These are phyloP conservation scores for Termitomyces sp. DNA, from an alignment of 768 basidiomycete species.

Conservation along the genomic window DNA sequence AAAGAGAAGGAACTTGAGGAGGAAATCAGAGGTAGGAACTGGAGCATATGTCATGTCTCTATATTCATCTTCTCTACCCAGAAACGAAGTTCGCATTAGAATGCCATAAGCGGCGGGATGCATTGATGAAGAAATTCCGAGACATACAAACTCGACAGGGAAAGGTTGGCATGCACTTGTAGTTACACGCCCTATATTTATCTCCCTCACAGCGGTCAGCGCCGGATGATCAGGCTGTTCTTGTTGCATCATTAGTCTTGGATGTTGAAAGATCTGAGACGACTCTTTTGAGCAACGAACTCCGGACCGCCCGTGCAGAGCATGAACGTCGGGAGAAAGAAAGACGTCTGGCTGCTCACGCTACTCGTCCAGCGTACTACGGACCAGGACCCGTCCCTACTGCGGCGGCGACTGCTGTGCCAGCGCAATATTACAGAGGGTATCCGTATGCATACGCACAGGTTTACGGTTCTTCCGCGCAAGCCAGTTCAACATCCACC, in stretches of 20 bases:
- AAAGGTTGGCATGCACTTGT: constrained; percentile 40
- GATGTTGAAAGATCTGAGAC: constrained; percentile 68
- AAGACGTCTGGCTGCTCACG: constrained; percentile 49
- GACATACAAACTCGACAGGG: constrained; percentile 50
- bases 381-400: constrained; percentile 23
- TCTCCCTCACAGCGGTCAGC: constrained; percentile 45
- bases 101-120: constrained; percentile 55
- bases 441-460: constrained; percentile 68
- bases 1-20: constrained; percentile 37
- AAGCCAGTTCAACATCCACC: constrained; percentile 29
- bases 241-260: constrained; percentile 58
- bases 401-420: constrained; percentile 27
- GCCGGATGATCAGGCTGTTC: constrained; percentile 60
- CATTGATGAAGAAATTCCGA: constrained; percentile 56
- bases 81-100: constrained; percentile 70
- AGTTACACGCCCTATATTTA: background rate
- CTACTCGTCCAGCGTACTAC: constrained; percentile 41
- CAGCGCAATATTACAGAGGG: constrained; percentile 57
- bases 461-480: constrained; percentile 40
- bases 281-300: constrained; percentile 50
- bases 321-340: constrained; percentile 67
- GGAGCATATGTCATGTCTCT: background rate
- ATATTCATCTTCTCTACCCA: constrained; percentile 22
- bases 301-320: constrained; percentile 60
- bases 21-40: constrained; percentile 48